These are phyloP conservation scores for Cryptococcus amylolentus DNA, from an alignment of 1,284 basidiomycete species.

Conservation along the genomic window DNA sequence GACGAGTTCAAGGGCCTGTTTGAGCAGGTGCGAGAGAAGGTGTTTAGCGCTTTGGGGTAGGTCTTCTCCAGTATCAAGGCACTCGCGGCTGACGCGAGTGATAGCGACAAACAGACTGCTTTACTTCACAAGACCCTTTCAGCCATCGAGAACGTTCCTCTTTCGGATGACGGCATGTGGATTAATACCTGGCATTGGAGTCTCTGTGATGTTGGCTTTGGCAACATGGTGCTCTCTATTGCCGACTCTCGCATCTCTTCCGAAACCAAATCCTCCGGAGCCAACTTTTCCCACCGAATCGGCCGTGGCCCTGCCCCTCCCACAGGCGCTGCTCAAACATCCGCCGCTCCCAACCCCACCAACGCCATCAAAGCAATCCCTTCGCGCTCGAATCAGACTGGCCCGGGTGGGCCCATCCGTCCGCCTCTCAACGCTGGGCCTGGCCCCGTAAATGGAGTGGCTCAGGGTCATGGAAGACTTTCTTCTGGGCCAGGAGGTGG, in stretches of 20 bases:
- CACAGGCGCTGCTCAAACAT: constrained; percentile 6
- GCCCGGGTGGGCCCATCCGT: constrained; percentile 1
- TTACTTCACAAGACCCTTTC: constrained; percentile 85
- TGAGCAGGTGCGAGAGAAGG: constrained; percentile 88
- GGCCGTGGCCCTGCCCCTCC: constrained; percentile 22
- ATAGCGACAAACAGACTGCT: constrained; percentile 73
- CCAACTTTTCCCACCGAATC: constrained; percentile 74
- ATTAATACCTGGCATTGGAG: constrained; percentile 99
- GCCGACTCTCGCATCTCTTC: constrained; percentile 87
- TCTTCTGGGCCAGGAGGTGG: too few species aligned
- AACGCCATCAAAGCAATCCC: neutral
- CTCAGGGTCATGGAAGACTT: too few species aligned
- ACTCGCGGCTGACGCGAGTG: neutral
- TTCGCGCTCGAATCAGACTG: neutral
- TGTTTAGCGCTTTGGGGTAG: constrained; percentile 82
- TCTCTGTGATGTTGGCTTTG: constrained; percentile 85
- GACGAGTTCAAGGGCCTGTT: constrained; percentile 85
- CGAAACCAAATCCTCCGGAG: constrained; percentile 89
- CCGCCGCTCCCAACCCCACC: constrained; percentile 7
- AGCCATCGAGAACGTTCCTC: constrained; percentile 59
- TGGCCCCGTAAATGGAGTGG: too few species aligned
- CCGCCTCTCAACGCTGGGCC: constrained; percentile 4
- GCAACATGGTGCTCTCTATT: constrained; percentile 80
- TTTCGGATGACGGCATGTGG: constrained; percentile 66
- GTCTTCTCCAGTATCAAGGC: constrained; percentile 12